Evolutionary conservation across 2,329 filamentous ascomycete species (phyloP), one percentile per base, ranked within the genome.

Genomic region (Lizonia empirigonia): DNA sequence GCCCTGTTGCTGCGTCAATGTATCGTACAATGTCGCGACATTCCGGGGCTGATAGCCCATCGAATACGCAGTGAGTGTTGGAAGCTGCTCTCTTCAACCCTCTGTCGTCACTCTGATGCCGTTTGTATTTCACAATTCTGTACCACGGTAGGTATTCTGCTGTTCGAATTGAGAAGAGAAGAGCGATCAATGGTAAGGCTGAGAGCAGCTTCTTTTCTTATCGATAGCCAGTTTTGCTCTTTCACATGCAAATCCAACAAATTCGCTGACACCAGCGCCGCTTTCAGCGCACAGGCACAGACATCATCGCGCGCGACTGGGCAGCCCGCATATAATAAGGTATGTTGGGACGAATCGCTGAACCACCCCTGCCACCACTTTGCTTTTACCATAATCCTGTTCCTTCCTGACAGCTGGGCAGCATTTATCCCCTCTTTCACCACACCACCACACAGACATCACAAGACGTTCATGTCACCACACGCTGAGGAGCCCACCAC

Each of bases 401-500:
- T 40, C 44, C 33, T 51, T 41, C 46, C 40, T 52, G 34, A 45
- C 50, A 29, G 37, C 42, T 32, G 26, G 19, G 50, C 38, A 53
- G 41, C 39, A 29, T 30, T 39, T 35, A 53, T 49, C 35, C 40
- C 44, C 42, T 22, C 36, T 34, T 47, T 33, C 34, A 53, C 44
- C 34, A 41, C 53, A 57, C 53, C 41, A 48, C 48, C 37, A 24
- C 36, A 29, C 22, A 33, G 35, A 18, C 44, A 49, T 38, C 46
- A 41, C 35, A 50, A 53, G 36, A 50, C 46, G 39, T 41, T 56
- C 26, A 66, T 66, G 63, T 56, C 63, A 58, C 71, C 71, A 38
- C 71, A 73, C 68, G 70, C 69, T 42, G 66, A 68, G 40, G 56
- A 66, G 13, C 57, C 65, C 53, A 61, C 64, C 34, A 60, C 54